Percentiles rank a stretch among this genome's conserved stretches.
phyloP scores from a whole-genome alignment of 2,329 filamentous ascomycete genomes.

The Cladophialophora carrionii region DNA sequence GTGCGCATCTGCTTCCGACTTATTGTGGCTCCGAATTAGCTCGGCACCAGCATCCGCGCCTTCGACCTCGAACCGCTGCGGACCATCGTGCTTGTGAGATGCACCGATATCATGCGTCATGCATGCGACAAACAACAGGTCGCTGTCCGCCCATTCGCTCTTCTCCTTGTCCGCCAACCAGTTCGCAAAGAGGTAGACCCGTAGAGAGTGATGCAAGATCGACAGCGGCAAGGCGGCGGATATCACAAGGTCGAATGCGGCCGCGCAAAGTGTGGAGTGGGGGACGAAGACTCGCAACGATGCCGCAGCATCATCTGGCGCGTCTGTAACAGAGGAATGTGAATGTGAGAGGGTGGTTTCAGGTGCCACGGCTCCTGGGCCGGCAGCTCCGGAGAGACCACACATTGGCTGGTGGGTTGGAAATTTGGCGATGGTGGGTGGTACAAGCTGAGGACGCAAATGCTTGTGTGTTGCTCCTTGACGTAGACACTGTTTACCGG shows the following conservation, averaged over 20 bases:
- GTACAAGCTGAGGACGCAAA: conserved; percentile 10
- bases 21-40: conserved; percentile 38
- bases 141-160: conserved; percentile 31
- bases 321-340: conserved; percentile 12
- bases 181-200: conserved; percentile 38
- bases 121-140: conserved; percentile 41
- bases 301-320: neutral
- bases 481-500: conserved; percentile 9
- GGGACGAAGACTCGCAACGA: conserved; percentile 22
- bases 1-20: conserved; percentile 40
- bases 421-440: conserved; percentile 12
- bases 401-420: conserved; percentile 61
- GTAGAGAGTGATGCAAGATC: conserved; percentile 41
- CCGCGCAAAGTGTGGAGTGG: conserved; percentile 18
- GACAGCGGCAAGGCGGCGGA: conserved; percentile 33
- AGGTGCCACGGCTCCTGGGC: conserved; percentile 25
- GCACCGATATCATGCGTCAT: conserved; percentile 46
- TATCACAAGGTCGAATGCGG: conserved; percentile 33
- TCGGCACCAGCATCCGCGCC: conserved; percentile 49
- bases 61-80: conserved; percentile 52
- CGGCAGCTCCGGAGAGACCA: conserved; percentile 67
- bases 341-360: conserved; percentile 29
- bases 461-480: conserved; percentile 8
- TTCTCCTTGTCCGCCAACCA: conserved; percentile 34
- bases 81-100: conserved; percentile 39